A percentile compares a stretch with the other conserved stretches of the same genome.
These are phyloP conservation scores for Maudiozyma turicensis DNA, from an alignment of 805 yeast species.

Conservation along the genomic window DNA sequence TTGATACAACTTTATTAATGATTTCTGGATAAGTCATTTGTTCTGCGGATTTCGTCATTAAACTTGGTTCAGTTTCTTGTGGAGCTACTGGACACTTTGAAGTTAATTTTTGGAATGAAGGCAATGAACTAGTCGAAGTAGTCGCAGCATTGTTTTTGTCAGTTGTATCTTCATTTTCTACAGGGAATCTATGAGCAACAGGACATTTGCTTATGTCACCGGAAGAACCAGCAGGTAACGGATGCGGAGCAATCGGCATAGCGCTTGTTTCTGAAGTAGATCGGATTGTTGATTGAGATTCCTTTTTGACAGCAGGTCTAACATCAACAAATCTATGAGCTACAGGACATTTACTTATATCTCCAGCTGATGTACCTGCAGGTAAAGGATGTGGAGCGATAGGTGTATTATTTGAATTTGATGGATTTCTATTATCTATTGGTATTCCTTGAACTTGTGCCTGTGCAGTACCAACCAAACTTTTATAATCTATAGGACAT, in stretches of 20 bases:
- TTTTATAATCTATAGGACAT: constrained; percentile 19
- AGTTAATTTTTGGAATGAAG: constrained; percentile 19
- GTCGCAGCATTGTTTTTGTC: not conserved
- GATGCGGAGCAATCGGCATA: constrained; percentile 4
- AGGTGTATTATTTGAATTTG: no score
- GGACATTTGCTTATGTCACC: constrained; percentile 10
- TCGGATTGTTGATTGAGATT: not conserved
- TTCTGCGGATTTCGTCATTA: not conserved
- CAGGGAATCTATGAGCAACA: constrained; percentile 9
- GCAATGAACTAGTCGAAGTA: constrained; percentile 7
- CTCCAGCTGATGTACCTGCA: not conserved
- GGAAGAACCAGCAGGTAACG: constrained; percentile 1
- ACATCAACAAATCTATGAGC: constrained; percentile 6
- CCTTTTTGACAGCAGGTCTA: not conserved
- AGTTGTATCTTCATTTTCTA: not conserved
- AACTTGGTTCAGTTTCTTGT: not conserved
- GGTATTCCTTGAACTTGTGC: not conserved
- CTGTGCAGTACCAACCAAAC: not conserved
- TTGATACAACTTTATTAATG: constrained; percentile 26
- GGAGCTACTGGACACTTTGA: constrained; percentile 25
- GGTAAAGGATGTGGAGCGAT: constrained; percentile 5
- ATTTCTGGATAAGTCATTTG: constrained; percentile 17
- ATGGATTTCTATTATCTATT: not conserved
- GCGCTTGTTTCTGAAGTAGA: not conserved
- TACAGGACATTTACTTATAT: constrained; percentile 11